These are phyloP conservation scores for Chimonanthus praecox DNA, from an alignment of 164 flowering plant species.

Conservation along the genomic window DNA sequence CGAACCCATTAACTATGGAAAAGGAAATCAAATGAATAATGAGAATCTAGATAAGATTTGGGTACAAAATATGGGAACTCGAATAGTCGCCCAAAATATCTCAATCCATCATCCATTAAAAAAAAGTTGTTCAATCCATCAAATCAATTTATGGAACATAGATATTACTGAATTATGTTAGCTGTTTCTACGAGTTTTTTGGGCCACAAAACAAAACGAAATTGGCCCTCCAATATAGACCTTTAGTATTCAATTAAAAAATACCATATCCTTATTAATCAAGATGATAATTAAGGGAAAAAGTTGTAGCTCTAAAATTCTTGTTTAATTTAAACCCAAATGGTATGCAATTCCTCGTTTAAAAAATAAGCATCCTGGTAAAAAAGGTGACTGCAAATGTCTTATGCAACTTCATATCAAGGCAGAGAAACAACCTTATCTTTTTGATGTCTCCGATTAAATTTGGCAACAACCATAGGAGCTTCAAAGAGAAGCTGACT, in stretches of 20 bases:
- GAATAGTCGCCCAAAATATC: too few relatives aligned
- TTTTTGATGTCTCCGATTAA: slow-evolving; percentile 26
- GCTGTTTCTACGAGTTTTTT: too few relatives aligned
- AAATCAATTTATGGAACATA: too few relatives aligned
- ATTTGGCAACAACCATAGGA: slow-evolving; percentile 42
- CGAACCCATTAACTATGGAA: too few relatives aligned
- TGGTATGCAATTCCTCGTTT: not conserved
- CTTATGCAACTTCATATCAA: not conserved
- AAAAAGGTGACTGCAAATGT: not conserved
- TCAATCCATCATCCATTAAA: not conserved
- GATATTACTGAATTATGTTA: too few relatives aligned
- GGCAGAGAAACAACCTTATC: slow-evolving; percentile 7
- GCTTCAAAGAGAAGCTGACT: slow-evolving; percentile 44
- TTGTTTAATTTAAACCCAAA: not conserved
- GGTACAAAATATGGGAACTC: not conserved
- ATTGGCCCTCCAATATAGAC: not conserved
- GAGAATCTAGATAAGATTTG: not conserved
- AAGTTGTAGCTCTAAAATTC: too few relatives aligned
- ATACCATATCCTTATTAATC: not conserved
- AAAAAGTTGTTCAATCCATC: too few relatives aligned
- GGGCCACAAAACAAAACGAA: too few relatives aligned
- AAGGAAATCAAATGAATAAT: not conserved
- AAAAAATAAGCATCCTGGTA: not conserved
- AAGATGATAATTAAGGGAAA: too few relatives aligned
- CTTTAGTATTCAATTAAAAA: not conserved